Base-by-base conservation (phyloP, 176 grass and related monocot species). In the Hordeum vulgare region DNA sequence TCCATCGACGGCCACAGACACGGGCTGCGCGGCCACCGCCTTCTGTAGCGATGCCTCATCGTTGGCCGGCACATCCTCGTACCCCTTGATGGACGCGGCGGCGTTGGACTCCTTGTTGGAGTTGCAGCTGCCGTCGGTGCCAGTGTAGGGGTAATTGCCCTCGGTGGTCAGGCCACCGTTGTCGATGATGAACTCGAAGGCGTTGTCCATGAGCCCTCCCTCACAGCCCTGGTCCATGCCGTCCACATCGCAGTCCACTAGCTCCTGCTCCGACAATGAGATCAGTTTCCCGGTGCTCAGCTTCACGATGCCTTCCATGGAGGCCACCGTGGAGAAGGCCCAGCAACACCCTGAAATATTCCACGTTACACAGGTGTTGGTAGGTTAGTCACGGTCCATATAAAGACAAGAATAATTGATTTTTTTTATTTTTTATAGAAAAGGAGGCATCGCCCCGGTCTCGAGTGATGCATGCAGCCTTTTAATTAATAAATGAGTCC, bases 321-420 rank as follows among this genome's bases (percentile, higher is more conserved):
- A 25, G 37, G n/a, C 67, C 67, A 71, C 67, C n/a, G 67, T 71
- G 37, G 67, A 71, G 37, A 71, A 71, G n/a, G 67, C 67, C 67
- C 67, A 71, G 11, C 67, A 71, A 71, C 67, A 71, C 13, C 67
- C 36, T 70, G 67, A 41, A 70, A 70, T 70, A 13, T 24, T 69
- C 35, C 35, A 37, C 1, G 11, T 69, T 20, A 70, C 36, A 41
- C 11, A 42, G 0, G 9, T 70, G 10, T 70, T 70, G 35, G 11
- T 40, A 70, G 6, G 45, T 24, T 41, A 9, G 9, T 70, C 36
- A 66, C 33, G 21, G 25, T 28, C 25, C 60, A 28, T 26, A 62
- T n/a, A n/a, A n/a, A n/a, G n/a, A n/a, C 45, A 47, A 15, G 13
- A 47, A 47, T 31, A 31, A 31, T 17, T 15, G 45, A 47, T n/a